Evolutionary conservation across 2,329 filamentous ascomycete species (phyloP).

Genomic region (Beauveria bassiana): DNA sequence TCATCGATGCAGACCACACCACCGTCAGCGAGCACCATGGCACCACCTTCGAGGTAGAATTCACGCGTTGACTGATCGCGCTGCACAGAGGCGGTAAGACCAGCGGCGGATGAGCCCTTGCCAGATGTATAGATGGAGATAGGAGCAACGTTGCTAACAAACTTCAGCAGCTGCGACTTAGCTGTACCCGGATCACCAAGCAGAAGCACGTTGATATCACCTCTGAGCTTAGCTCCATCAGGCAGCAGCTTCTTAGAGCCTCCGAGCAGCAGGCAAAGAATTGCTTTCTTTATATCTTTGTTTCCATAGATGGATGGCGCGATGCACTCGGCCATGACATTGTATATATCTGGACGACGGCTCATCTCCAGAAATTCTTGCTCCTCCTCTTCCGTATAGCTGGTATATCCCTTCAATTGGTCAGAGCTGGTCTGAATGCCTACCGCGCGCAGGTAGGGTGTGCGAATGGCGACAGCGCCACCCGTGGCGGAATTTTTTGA

Average conservation of each 20-base stretch:
- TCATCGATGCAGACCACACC: slow-evolving; percentile 98
- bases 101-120: slow-evolving; percentile 93
- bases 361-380: slow-evolving; percentile 93
- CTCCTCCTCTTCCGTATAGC: slow-evolving; percentile 92
- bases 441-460: slow-evolving; percentile 86
- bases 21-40: slow-evolving; percentile 95
- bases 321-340: slow-evolving; percentile 82
- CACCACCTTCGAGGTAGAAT: slow-evolving; percentile 96
- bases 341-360: slow-evolving; percentile 84
- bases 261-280: slow-evolving; percentile 85
- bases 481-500: slow-evolving; percentile 66
- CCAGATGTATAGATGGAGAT: slow-evolving; percentile 98
- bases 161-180: slow-evolving; percentile 94
- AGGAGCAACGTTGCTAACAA: slow-evolving; percentile 91
- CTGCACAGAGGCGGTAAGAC: slow-evolving; percentile 95
- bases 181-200: slow-evolving; percentile 97
- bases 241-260: slow-evolving; percentile 97
- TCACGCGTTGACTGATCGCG: slow-evolving; percentile 86
- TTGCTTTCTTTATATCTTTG: slow-evolving; percentile 92
- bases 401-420: slow-evolving; percentile 75
- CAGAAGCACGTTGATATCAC: slow-evolving; percentile 94
- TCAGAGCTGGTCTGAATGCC: slow-evolving; percentile 88
- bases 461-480: slow-evolving; percentile 87
- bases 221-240: slow-evolving; percentile 94
- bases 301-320: slow-evolving; percentile 98